Evolutionary conservation across 2,329 filamentous ascomycete genomes (phyloP).

Genomic region (Hymenoscyphus fraxineus): DNA sequence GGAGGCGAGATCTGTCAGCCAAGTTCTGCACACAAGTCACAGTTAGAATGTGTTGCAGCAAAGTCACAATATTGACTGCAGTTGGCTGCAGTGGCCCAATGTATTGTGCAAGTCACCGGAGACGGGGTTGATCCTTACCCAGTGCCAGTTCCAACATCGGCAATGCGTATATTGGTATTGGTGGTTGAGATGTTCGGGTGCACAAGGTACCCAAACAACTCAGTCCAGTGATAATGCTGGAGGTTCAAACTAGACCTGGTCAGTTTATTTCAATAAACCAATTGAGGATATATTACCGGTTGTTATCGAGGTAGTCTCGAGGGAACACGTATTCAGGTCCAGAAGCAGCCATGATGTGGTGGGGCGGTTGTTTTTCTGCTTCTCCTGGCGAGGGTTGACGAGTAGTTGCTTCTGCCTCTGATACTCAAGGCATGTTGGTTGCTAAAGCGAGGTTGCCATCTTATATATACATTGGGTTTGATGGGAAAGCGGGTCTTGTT

Average conservation of each 20-base stretch:
- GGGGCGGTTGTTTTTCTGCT: too few species aligned
- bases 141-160: not conserved
- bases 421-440: not conserved
- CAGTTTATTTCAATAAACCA: too few species aligned
- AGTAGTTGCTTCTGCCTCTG: not conserved
- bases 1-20: not conserved
- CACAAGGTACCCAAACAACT: not conserved
- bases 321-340: not conserved
- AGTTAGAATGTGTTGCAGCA: not conserved
- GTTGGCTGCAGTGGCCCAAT: too few species aligned
- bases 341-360: not conserved
- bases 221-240: not conserved
- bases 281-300: too few species aligned
- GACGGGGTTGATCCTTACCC: not conserved
- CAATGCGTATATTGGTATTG: not conserved
- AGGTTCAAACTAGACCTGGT: not conserved
- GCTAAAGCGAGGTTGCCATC: not conserved
- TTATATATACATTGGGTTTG: not conserved
- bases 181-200: not conserved
- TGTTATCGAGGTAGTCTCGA: slow-evolving; percentile 1
- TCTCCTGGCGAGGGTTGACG: not conserved
- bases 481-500: too few species aligned
- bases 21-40: not conserved
- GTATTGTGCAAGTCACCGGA: too few species aligned
- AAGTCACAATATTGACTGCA: too few species aligned